A percentile compares a stretch with the other conserved stretches of the same genome.
phyloP scores from a whole-genome alignment of 2,329 filamentous ascomycete species.

The Diaporthe nobilis region DNA sequence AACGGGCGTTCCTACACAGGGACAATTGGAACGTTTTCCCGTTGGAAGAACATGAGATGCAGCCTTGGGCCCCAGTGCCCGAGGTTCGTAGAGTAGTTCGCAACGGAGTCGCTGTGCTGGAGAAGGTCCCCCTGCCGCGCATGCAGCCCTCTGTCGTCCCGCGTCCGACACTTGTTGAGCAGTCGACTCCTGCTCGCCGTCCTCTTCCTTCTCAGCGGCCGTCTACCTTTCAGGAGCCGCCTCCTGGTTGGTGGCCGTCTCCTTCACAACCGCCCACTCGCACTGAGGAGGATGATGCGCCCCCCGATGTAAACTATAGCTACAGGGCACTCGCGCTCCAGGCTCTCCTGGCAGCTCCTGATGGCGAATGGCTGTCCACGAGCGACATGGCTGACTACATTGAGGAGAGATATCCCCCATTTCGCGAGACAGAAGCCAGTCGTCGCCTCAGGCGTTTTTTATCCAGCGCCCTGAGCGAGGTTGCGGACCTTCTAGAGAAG shows the following conservation, averaged over 20 bases:
- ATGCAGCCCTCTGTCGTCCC: neutral
- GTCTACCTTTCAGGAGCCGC: neutral
- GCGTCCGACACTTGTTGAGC: neutral
- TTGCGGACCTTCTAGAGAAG: neutral
- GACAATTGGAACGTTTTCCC: neutral
- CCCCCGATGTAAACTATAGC: neutral
- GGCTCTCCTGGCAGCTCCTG: neutral
- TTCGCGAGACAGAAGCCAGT: neutral
- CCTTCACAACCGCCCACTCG: neutral
- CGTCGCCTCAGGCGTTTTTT: neutral
- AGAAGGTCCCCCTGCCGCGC: too few relatives aligned
- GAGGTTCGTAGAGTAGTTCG: too few relatives aligned
- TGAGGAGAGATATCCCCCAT: neutral
- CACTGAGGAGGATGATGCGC: neutral
- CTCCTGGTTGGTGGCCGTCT: neutral
- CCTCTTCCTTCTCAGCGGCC: neutral
- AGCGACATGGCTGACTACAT: neutral
- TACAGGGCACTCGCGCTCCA: neutral
- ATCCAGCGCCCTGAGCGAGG: neutral
- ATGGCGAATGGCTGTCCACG: neutral
- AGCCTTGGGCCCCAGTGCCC: too few relatives aligned
- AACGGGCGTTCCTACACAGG: too few relatives aligned
- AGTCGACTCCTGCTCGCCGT: too few relatives aligned
- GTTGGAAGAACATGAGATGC: too few relatives aligned
- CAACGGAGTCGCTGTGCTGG: too few relatives aligned